Percentiles rank a stretch among this genome's conserved stretches.
These are phyloP conservation scores for Vinca minor DNA, from an alignment of 257 asterid species.

Conservation along the genomic window DNA sequence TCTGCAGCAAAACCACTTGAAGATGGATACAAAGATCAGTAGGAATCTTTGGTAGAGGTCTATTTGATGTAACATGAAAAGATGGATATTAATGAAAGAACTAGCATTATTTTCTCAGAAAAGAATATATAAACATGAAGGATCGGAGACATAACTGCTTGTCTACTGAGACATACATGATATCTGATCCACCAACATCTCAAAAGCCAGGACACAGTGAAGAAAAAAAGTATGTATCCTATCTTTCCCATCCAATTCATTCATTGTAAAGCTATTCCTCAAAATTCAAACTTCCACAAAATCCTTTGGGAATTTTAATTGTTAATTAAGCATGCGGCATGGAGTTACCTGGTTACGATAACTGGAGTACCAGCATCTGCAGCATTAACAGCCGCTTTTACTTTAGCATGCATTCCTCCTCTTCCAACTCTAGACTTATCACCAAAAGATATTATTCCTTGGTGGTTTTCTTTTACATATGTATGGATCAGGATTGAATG, in stretches of 20 bases:
- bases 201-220: neutral
- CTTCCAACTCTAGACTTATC: conserved; percentile 87
- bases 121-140: too few species aligned
- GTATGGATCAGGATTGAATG: conserved; percentile 62
- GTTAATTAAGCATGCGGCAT: neutral
- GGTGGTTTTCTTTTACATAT: conserved; percentile 58
- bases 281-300: too few species aligned
- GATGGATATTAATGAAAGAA: neutral
- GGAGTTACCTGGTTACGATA: conserved; percentile 60
- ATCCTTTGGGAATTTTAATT: too few species aligned
- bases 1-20: conserved; percentile 56
- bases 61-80: neutral
- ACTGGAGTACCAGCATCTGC: conserved; percentile 83
- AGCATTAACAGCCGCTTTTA: conserved; percentile 75
- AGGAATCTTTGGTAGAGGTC: neutral
- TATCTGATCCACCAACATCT: neutral
- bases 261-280: neutral
- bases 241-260: neutral
- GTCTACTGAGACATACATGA: neutral
- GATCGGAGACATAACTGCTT: neutral
- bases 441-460: conserved; percentile 58
- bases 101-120: neutral
- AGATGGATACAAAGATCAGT: conserved; percentile 11
- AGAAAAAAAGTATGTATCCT: neutral
- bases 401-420: conserved; percentile 93